Conservation (phyloP, 2,329 filamentous ascomycete genomes). For the Nemania sp. region DNA sequence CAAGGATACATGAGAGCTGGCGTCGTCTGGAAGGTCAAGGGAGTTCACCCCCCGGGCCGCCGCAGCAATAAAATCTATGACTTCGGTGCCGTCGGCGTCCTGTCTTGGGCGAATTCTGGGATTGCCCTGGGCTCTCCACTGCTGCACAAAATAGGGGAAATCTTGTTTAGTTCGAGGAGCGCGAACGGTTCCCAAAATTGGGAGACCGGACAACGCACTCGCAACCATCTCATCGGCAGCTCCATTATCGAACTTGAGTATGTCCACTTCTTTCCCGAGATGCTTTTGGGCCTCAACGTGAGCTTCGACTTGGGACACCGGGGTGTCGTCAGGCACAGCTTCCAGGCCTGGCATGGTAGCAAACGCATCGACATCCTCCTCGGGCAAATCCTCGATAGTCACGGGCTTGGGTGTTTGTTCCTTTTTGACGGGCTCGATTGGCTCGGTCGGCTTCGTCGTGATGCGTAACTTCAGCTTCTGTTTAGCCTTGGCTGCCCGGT, state of each 20-base stretch:
- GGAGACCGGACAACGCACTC: slow-evolving; percentile 11
- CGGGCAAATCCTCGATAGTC: slow-evolving; percentile 55
- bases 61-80: slow-evolving; percentile 39
- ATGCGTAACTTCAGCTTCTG: slow-evolving; percentile 91
- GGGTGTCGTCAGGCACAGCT: too few species aligned
- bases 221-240: not conserved
- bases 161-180: slow-evolving; percentile 36
- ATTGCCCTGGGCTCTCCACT: slow-evolving; percentile 37
- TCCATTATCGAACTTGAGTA: not conserved
- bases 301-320: not conserved
- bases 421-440: slow-evolving; percentile 37
- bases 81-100: slow-evolving; percentile 33
- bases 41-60: too few species aligned
- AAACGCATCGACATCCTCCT: slow-evolving; percentile 19
- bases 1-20: slow-evolving; percentile 20
- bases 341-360: too few species aligned
- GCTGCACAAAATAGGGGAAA: slow-evolving; percentile 35
- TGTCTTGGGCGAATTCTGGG: slow-evolving; percentile 37
- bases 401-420: slow-evolving; percentile 47
- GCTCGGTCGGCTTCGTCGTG: slow-evolving; percentile 47
- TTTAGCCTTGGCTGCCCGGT: slow-evolving; percentile 96
- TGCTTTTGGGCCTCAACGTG: not conserved
- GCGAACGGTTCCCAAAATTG: slow-evolving; percentile 30
- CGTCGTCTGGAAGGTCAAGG: slow-evolving; percentile 18
- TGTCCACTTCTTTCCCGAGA: not conserved